Percentiles rank a stretch among this genome's conserved stretches.
These are phyloP conservation scores for Quercus cerris DNA, from an alignment of 306 rosid genomes.

Conservation along the genomic window DNA sequence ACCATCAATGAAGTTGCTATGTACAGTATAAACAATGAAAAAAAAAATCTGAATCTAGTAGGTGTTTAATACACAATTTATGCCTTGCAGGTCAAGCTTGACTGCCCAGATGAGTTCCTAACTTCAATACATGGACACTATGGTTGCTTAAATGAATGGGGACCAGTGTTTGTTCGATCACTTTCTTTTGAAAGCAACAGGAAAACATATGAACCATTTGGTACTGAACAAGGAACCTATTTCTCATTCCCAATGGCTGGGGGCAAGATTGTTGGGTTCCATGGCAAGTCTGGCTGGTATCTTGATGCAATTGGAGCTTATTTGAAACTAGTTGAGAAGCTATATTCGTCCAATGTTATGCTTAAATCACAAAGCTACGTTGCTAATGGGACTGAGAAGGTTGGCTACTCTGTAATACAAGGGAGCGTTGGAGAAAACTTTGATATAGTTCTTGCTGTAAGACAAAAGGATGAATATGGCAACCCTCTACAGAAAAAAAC, in stretches of 20 bases:
- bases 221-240: constrained; percentile 52
- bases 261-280: constrained; percentile 84
- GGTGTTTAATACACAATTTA: background rate
- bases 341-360: constrained; percentile 36
- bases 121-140: constrained; percentile 59
- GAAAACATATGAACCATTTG: constrained; percentile 60
- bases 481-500: constrained; percentile 36
- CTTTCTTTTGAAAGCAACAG: constrained; percentile 58
- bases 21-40: too few relatives aligned
- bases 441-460: constrained; percentile 77
- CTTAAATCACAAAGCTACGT: constrained; percentile 32
- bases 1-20: too few relatives aligned
- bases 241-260: constrained; percentile 55
- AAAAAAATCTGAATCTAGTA: too few relatives aligned
- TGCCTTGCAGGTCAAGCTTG: constrained; percentile 53
- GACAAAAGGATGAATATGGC: constrained; percentile 52
- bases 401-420: constrained; percentile 65
- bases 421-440: constrained; percentile 65
- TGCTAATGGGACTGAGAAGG: constrained; percentile 27
- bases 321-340: constrained; percentile 42
- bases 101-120: constrained; percentile 61
- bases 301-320: constrained; percentile 83
- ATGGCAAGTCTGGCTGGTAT: constrained; percentile 73
- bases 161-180: constrained; percentile 45
- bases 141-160: constrained; percentile 47